Conservation (phyloP, 2,329 filamentous ascomycete species). For the Paecilomyces dactylethromorphus region DNA sequence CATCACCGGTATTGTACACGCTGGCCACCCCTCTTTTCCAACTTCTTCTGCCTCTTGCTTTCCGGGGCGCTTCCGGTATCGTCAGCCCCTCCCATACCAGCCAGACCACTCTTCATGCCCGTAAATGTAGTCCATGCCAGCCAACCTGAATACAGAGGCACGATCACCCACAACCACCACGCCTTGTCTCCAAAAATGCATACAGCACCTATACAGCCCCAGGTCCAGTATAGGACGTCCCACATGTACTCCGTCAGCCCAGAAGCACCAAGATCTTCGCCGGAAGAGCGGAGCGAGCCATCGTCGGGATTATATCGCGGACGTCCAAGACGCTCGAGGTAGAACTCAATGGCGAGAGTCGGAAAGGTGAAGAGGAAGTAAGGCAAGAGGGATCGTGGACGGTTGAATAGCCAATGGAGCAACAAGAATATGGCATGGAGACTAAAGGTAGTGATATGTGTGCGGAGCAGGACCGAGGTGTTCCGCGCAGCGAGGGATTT, state of each 20-base stretch:
- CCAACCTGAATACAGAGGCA: conserved; percentile 44
- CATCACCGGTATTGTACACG: conserved; percentile 36
- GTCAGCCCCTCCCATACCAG: conserved; percentile 33
- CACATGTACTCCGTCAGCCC: conserved; percentile 98
- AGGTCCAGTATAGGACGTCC: conserved; percentile 93
- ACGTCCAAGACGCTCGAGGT: conserved; percentile 77
- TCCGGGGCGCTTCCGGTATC: conserved; percentile 20
- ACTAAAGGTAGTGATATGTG: conserved; percentile 67
- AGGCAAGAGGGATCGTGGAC: conserved; percentile 54
- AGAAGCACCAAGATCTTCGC: conserved; percentile 80
- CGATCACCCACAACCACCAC: conserved; percentile 56
- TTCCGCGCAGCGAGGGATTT: conserved; percentile 71
- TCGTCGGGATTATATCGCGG: conserved; percentile 63
- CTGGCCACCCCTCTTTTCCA: conserved; percentile 46
- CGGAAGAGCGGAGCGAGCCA: conserved; percentile 63
- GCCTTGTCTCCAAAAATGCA: conserved; percentile 74
- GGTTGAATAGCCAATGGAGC: conserved; percentile 58
- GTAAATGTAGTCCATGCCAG: conserved; percentile 40
- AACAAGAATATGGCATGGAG: conserved; percentile 71
- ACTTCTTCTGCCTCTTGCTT: conserved; percentile 49
- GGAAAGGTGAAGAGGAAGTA: conserved; percentile 71
- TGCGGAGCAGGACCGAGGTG: conserved; percentile 66
- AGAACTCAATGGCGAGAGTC: conserved; percentile 71
- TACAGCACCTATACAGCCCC: conserved; percentile 67
- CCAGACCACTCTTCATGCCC: conserved; percentile 39